Conservation (phyloP, 1,139 yeast genomes). For the Yamadazyma aaseri region DNA sequence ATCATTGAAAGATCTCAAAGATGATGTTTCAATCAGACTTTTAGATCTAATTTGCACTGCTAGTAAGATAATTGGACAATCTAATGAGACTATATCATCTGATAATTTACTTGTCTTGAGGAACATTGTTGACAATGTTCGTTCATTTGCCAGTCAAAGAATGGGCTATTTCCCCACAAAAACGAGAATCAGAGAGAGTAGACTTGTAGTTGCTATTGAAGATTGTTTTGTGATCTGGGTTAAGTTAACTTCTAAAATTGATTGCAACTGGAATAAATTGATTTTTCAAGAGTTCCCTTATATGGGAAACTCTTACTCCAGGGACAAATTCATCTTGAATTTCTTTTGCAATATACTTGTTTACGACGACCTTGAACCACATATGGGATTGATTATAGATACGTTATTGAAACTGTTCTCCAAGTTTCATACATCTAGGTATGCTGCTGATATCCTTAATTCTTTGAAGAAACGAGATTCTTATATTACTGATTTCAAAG, state of each 20-base stretch:
- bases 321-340: conserved; percentile 32
- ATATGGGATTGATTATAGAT: conserved; percentile 23
- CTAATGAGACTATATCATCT: background rate
- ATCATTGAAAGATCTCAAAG: conserved; percentile 10
- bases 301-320: conserved; percentile 38
- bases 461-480: conserved; percentile 19
- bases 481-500: conserved; percentile 17
- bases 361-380: conserved; percentile 21
- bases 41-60: conserved; percentile 9
- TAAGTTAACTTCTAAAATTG: conserved; percentile 16
- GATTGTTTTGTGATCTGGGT: conserved; percentile 32
- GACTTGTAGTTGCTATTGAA: conserved; percentile 26
- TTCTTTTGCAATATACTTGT: conserved; percentile 29
- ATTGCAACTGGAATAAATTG: conserved; percentile 37
- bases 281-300: conserved; percentile 41
- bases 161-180: conserved; percentile 41
- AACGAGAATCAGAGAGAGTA: conserved; percentile 23
- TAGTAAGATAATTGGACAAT: background rate
- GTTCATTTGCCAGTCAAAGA: conserved; percentile 18
- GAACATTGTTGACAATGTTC: conserved; percentile 5
- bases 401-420: conserved; percentile 26
- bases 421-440: conserved; percentile 25
- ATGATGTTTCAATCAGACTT: conserved; percentile 11
- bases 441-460: conserved; percentile 24
- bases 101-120: background rate